Evolutionary conservation across 345 rosid species (phyloP).

Genomic region (Raphanus sativus): DNA sequence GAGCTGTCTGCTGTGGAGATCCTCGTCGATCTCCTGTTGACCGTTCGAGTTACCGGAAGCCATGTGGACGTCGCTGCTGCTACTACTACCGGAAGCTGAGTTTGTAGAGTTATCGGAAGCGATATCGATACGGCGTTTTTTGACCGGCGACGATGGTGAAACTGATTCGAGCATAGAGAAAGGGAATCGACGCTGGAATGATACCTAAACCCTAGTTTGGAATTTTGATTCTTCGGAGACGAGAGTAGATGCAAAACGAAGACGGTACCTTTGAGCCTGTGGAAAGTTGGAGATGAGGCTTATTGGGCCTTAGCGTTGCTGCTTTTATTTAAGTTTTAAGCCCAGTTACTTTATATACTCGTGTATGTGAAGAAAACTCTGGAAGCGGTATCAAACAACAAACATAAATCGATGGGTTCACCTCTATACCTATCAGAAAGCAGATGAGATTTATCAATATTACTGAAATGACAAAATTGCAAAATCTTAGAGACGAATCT

Average conservation of each 20-base stretch:
- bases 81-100: constrained; percentile 22
- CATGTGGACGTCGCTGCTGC: constrained; percentile 48
- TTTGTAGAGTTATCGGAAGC: constrained; percentile 29
- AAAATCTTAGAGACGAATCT: too few species aligned
- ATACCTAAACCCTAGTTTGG: neutral
- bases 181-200: neutral
- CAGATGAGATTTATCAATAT: too few species aligned
- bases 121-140: constrained; percentile 59
- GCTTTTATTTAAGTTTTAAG: neutral
- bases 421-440: too few species aligned
- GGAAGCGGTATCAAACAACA: too few species aligned
- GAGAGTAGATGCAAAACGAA: neutral
- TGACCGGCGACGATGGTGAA: constrained; percentile 46
- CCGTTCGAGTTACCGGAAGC: constrained; percentile 67
- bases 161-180: constrained; percentile 21
- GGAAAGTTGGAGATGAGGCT: neutral
- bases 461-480: too few species aligned
- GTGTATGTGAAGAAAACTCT: too few species aligned
- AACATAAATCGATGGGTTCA: too few species aligned
- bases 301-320: neutral
- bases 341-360: too few species aligned
- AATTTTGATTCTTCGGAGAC: neutral
- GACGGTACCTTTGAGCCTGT: neutral
- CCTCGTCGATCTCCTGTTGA: constrained; percentile 76
- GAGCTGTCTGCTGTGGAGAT: constrained; percentile 97